Conservation (phyloP, 768 basidiomycete species). For the Mrakia hoshinonis region DNA sequence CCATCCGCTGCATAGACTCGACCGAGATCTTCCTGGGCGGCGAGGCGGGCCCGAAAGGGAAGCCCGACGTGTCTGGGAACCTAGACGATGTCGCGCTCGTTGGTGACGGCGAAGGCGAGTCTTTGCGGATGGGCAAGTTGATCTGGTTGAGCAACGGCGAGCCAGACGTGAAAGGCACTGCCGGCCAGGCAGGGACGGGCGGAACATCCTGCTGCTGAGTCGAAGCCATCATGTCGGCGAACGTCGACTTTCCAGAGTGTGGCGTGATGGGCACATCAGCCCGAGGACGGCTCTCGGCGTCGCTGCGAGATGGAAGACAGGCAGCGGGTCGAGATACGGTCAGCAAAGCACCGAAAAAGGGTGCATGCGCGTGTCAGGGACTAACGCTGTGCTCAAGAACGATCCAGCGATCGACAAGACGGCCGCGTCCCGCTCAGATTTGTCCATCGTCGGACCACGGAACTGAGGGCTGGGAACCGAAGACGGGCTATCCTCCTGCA, state of each 20-base stretch:
- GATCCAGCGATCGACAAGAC: not conserved
- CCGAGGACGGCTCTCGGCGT: not conserved
- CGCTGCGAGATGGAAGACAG: not conserved
- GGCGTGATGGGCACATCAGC: conserved; percentile 11
- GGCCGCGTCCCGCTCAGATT: not conserved
- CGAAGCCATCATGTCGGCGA: not conserved
- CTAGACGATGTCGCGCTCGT: not conserved
- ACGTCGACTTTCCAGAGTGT: conserved; percentile 13
- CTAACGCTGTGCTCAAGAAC: not conserved
- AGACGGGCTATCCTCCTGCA: not conserved
- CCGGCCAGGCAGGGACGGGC: not conserved
- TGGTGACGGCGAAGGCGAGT: conserved; percentile 4
- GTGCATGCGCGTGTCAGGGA: not conserved
- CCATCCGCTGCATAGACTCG: conserved; percentile 15
- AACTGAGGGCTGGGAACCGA: not conserved
- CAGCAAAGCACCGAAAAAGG: not conserved
- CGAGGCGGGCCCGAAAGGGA: not conserved
- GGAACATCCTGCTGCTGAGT: not conserved
- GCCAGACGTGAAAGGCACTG: not conserved
- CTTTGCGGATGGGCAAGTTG: not conserved
- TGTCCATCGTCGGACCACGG: not conserved
- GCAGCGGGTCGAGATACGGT: too few relatives aligned
- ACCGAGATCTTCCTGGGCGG: conserved; percentile 4
- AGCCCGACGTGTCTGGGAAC: not conserved
- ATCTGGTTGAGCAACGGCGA: not conserved